A percentile compares a stretch with the other conserved stretches of the same genome.
These are phyloP conservation scores for Penicillium simplicissimum DNA, from an alignment of 495 filamentous ascomycete species.

Conservation along the genomic window DNA sequence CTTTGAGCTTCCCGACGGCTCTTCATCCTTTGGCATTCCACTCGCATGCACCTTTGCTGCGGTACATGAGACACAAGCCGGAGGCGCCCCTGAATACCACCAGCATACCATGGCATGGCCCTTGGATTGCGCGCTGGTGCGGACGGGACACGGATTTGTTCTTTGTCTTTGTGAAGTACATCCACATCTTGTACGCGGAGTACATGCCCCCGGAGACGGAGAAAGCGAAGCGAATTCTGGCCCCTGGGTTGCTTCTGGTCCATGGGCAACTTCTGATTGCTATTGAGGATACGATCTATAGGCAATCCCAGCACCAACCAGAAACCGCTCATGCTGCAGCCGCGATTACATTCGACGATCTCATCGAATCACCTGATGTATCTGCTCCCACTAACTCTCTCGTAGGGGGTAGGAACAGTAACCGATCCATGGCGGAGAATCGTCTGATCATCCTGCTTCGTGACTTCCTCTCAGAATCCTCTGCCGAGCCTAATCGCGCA, in stretches of 20 bases:
- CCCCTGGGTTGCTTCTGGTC: slow-evolving; percentile 79
- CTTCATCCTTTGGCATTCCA: slow-evolving; percentile 72
- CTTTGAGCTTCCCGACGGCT: slow-evolving; percentile 69
- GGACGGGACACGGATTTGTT: slow-evolving; percentile 91
- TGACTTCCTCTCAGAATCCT: slow-evolving; percentile 77
- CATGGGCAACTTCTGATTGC: slow-evolving; percentile 82
- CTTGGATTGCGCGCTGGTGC: slow-evolving; percentile 84
- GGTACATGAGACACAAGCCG: slow-evolving; percentile 66
- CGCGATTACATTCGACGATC: slow-evolving; percentile 73
- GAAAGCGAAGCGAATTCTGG: slow-evolving; percentile 61
- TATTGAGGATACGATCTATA: slow-evolving; percentile 83
- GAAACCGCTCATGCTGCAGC: slow-evolving; percentile 58
- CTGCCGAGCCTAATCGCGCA: slow-evolving; percentile 52
- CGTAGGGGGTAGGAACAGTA: slow-evolving; percentile 60
- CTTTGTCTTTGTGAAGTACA: slow-evolving; percentile 92
- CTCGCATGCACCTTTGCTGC: slow-evolving; percentile 60
- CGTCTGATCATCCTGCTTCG: slow-evolving; percentile 83
- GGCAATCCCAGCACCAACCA: slow-evolving; percentile 54
- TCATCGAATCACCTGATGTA: slow-evolving; percentile 68
- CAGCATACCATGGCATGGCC: slow-evolving; percentile 80
- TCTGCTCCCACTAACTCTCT: slow-evolving; percentile 66
- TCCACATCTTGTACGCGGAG: slow-evolving; percentile 78
- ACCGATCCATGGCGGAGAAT: slow-evolving; percentile 88
- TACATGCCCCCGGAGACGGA: slow-evolving; percentile 69
- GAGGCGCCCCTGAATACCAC: slow-evolving; percentile 67